Evolutionary conservation across 2,329 filamentous ascomycete species (phyloP), one percentile per base, ranked within the genome.

Genomic region (Ophiostoma ulmi): DNA sequence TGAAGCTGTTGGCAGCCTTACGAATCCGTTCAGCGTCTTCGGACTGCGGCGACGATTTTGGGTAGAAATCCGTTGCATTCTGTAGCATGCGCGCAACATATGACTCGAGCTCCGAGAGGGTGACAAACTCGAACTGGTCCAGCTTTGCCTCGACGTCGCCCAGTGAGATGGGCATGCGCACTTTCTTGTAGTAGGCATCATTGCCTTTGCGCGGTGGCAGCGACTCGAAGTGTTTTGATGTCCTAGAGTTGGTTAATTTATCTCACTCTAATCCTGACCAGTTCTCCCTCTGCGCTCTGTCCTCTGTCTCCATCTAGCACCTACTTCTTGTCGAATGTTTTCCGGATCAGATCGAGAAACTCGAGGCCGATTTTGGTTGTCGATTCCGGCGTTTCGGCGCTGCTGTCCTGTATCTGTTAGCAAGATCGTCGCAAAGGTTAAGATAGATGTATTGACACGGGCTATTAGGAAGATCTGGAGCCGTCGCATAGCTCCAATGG

Each of bases 81-180:
- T 88, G 86, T 70, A 97, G 90, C 85, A 97, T 91, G 73, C 93
- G 89, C 82, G 95, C 96, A 77, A 94, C 87, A 78, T 94, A 94
- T 77, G 91, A 90, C 79, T 97, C 93, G 14, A 97, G 82, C 68
- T 90, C 85, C 6, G 91, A 88, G 67, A 97, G 83, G 69, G 82
- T 90, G 17, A 85, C 78, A 77, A 97, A 96, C 74, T 89, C 86
- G 75, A 86, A 83, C 68, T 87, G 84, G 69, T 87, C 85, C 68
- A 97, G 83, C 79, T 92, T 94, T 65, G 84, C 83, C 81, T 96
- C 91, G 72, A 96, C 90, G 1, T 86, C 90, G 75, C 90, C 86
- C 65, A 97, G 82, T 0, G 93, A 92, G 72, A 97, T 88, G 1
- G 93, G 93, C 78, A 96, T 86, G 74, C 88, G 87, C 72, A 91